These are phyloP conservation scores for Penicillium cinerascens DNA, from an alignment of 495 filamentous ascomycete genomes.

Conservation along the genomic window DNA sequence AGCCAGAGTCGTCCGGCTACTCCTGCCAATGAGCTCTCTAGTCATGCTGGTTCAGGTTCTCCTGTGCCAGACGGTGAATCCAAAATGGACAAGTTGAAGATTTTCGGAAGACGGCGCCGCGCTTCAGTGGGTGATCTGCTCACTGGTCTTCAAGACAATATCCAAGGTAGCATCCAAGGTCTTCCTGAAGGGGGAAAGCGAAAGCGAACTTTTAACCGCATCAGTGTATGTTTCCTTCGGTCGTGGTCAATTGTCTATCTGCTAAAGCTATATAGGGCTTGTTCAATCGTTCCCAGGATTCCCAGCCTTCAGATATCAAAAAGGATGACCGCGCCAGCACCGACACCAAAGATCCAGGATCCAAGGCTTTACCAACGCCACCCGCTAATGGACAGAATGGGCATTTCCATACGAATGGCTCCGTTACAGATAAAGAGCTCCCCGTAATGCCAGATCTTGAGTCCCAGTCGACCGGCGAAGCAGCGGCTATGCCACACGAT, in stretches of 20 bases:
- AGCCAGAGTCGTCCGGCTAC: conserved; percentile 22
- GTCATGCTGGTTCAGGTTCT: conserved; percentile 3
- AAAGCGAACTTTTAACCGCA: conserved; percentile 17
- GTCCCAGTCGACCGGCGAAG: not conserved
- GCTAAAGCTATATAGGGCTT: conserved; percentile 14
- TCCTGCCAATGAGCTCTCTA: conserved; percentile 24
- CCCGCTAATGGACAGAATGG: not conserved
- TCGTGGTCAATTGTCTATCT: not conserved
- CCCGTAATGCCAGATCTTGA: conserved; percentile 3
- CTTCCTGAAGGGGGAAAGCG: conserved; percentile 11
- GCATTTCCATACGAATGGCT: not conserved
- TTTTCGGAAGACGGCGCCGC: conserved; percentile 28
- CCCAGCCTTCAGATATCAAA: conserved; percentile 3
- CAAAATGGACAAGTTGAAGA: conserved; percentile 32
- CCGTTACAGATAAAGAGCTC: conserved; percentile 3
- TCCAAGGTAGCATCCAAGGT: conserved; percentile 15
- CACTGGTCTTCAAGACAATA: conserved; percentile 16
- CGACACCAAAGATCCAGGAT: not conserved
- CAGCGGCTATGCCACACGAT: not conserved
- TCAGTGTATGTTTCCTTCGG: conserved; percentile 16
- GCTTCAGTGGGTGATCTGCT: conserved; percentile 28
- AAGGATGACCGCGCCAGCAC: not conserved
- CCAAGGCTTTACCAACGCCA: conserved; percentile 3
- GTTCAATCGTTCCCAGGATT: conserved; percentile 17
- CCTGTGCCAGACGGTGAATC: conserved; percentile 14